Conservation (phyloP, 495 filamentous ascomycete genomes). For the Aspergillus cavernicola region DNA sequence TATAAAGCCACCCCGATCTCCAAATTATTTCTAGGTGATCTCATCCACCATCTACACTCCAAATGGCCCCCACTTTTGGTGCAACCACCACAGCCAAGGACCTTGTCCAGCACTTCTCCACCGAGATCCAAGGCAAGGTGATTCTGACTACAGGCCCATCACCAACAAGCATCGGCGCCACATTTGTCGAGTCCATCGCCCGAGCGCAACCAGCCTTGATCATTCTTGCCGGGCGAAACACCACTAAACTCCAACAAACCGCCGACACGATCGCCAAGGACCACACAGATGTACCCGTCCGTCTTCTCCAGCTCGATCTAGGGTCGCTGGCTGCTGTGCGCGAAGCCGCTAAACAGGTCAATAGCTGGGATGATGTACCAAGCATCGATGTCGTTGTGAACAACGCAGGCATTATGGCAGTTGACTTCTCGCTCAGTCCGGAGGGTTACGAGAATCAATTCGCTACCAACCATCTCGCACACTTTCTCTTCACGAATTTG, state of each 20-base stretch:
- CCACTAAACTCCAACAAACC: constrained; percentile 32
- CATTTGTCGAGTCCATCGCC: constrained; percentile 44
- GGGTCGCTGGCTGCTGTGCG: constrained; percentile 40
- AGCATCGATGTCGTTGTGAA: constrained; percentile 65
- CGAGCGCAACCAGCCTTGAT: constrained; percentile 27
- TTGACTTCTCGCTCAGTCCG: constrained; percentile 27
- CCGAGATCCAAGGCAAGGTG: constrained; percentile 30
- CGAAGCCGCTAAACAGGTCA: constrained; percentile 39
- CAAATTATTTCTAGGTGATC: too few relatives aligned
- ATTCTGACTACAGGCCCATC: constrained; percentile 51
- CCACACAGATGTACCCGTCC: constrained; percentile 24
- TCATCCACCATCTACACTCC: too few relatives aligned
- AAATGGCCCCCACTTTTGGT: background rate
- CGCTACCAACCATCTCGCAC: constrained; percentile 53
- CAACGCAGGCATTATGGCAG: constrained; percentile 17
- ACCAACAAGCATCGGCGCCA: constrained; percentile 42
- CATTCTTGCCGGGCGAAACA: background rate
- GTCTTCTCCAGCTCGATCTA: constrained; percentile 42
- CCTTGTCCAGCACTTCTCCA: background rate
- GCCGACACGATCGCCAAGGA: constrained; percentile 30
- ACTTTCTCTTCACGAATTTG: constrained; percentile 57
- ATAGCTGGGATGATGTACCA: constrained; percentile 38
- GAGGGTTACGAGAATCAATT: constrained; percentile 53
- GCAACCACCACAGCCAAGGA: background rate
- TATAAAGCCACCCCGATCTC: too few relatives aligned